Evolutionary conservation across 2,329 filamentous ascomycete genomes (phyloP).

Genomic region (Triangularia verruculosa): DNA sequence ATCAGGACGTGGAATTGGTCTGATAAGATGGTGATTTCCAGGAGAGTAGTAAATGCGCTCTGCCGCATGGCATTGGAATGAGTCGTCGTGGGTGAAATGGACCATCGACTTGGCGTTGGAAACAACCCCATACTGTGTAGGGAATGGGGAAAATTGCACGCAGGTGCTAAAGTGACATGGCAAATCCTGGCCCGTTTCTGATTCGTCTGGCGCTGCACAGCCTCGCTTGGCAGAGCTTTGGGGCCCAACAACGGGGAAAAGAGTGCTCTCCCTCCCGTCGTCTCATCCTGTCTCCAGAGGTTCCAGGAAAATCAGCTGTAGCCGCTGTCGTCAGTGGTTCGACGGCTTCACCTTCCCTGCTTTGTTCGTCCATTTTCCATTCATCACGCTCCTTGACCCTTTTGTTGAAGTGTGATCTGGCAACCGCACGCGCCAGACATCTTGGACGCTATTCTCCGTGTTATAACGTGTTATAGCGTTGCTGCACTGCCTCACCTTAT

Average conservation of each 20-base stretch:
- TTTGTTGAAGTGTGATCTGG: neutral
- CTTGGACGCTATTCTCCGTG: neutral
- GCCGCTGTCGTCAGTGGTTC: constrained; percentile 1
- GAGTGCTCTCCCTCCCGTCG: neutral
- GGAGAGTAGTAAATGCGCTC: neutral
- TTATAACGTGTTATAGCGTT: neutral
- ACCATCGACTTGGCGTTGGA: neutral
- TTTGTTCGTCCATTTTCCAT: neutral
- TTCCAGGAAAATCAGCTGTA: neutral
- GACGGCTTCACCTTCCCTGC: neutral
- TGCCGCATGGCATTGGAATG: neutral
- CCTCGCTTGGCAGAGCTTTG: constrained; percentile 3
- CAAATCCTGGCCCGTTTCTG: constrained; percentile 3
- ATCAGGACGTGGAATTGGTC: neutral
- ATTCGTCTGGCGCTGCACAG: constrained; percentile 9
- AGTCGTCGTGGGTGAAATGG: neutral
- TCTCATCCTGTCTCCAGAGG: neutral
- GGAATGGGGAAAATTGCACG: constrained; percentile 1
- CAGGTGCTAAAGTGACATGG: constrained; percentile 7
- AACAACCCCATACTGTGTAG: neutral
- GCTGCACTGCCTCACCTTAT: neutral
- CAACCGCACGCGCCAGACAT: neutral
- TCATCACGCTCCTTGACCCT: neutral
- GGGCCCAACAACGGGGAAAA: neutral
- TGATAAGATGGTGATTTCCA: neutral